Evolutionary conservation across 2,329 filamentous ascomycete genomes (phyloP).

Genomic region (Botrytis tulipae): DNA sequence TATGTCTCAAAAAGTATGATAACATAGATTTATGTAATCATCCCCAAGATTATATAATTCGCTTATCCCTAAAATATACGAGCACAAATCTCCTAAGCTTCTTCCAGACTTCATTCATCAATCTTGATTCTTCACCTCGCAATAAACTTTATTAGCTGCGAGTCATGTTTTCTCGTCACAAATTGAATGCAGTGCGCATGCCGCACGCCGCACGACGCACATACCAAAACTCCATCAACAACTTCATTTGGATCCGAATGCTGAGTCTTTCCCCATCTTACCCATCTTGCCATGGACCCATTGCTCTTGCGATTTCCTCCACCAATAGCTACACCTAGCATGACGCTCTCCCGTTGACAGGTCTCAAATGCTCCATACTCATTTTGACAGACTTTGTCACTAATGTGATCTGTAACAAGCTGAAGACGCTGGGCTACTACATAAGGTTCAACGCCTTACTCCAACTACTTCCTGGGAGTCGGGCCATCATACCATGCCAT

Average conservation of each 20-base stretch:
- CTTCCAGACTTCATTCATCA: neutral
- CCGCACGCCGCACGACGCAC: neutral
- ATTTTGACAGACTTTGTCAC: slow-evolving; percentile 4
- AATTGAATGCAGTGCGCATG: neutral
- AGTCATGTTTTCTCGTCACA: slow-evolving; percentile 6
- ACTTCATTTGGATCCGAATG: neutral
- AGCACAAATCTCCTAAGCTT: neutral
- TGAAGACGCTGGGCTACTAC: neutral
- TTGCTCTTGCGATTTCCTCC: neutral
- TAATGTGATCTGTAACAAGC: neutral
- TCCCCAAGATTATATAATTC: too few relatives aligned
- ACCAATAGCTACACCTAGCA: neutral
- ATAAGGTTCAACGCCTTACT: slow-evolving; percentile 9
- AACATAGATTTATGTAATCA: too few relatives aligned
- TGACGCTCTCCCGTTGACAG: neutral
- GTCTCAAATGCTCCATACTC: slow-evolving; percentile 3
- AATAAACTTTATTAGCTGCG: neutral
- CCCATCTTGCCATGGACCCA: neutral
- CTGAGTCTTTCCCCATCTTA: neutral
- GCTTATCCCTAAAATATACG: too few relatives aligned
- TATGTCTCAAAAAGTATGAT: too few relatives aligned
- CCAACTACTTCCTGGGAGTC: neutral
- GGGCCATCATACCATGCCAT: neutral
- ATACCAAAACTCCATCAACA: neutral
- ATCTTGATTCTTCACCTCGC: neutral